Evolutionary conservation across 352 stramenopile species (phyloP).

Genomic region (Globisporangium viniferum): DNA sequence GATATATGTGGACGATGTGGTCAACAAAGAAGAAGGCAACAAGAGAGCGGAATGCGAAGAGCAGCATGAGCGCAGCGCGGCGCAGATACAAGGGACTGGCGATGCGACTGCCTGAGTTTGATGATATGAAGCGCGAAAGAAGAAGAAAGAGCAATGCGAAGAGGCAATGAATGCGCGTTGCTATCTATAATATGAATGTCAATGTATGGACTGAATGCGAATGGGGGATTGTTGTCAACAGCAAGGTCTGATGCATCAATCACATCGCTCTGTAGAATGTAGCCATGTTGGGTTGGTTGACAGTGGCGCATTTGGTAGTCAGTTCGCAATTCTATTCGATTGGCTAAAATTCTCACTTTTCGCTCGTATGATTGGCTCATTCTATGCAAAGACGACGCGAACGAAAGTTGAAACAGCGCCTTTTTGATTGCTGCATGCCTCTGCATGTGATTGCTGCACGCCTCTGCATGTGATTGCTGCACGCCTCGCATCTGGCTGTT

Average conservation of each 20-base stretch:
- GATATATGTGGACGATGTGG: constrained; percentile 1
- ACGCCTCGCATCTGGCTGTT: neutral
- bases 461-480: neutral
- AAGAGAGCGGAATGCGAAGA: neutral
- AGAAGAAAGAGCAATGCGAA: neutral
- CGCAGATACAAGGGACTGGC: neutral
- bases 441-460: neutral
- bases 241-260: neutral
- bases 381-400: neutral
- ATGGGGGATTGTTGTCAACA: neutral
- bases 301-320: neutral
- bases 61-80: neutral
- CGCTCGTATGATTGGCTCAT: neutral
- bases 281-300: neutral
- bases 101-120: neutral
- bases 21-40: neutral
- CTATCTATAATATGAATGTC: constrained; percentile 8
- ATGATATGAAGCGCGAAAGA: neutral
- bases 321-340: neutral
- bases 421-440: too few species aligned
- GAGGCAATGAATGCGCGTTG: neutral
- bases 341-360: neutral
- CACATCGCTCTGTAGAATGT: neutral
- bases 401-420: neutral
- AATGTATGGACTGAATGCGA: constrained; percentile 5